Base-by-base conservation (phyloP, 2,329 filamentous ascomycete species). In the Aspergillus sp. region DNA sequence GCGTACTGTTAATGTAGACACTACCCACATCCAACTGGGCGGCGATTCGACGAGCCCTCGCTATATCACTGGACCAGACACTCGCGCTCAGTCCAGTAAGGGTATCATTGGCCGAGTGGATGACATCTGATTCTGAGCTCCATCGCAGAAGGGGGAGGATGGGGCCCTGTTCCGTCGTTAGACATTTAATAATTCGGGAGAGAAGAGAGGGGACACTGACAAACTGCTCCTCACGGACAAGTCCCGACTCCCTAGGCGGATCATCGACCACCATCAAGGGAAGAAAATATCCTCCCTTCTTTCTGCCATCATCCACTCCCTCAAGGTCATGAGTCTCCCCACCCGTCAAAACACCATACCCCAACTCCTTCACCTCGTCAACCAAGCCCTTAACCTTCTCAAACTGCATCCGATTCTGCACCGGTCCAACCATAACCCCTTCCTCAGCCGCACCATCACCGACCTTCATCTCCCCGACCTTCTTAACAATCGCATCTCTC, bases 361-460 rank as follows among this genome's bases (percentile, higher is more conserved):
- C 48, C 12, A 10, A 10, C 1, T 32, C 28, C 28, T 5, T 15
- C 30, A 23, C 25, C 13, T n/a, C 13, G 7, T 28, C 15, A 7
- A 32, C 5, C 19, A 32, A 15, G 4, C 25, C 15, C 25, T 51
- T 15, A 0, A 51, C 12, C 28, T 19, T 21, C 28, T 36, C 25
- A 21, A 36, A 51, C 48, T 51, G 48, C 48, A 43, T 51, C 25
- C 1, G 13, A 51, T 51, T 51, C 48, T 51, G 48, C 48, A 51
- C 25, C 25, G 48, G 48, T 28, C 48, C 48, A 23, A 32, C 48
- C 28, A 7, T 4, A 1, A 9, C 23, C 45, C 9, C 45, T 7
- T 30, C 5, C 6, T 21, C 48, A 23, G 4, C 28, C 8, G 28
- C 48, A 23, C 23, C 23, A 23, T 23, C 23, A 23, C 23, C 23